Evolutionary conservation across 108 stramenopile genomes (phyloP).

Genomic region (Cylindrotheca closterium): DNA sequence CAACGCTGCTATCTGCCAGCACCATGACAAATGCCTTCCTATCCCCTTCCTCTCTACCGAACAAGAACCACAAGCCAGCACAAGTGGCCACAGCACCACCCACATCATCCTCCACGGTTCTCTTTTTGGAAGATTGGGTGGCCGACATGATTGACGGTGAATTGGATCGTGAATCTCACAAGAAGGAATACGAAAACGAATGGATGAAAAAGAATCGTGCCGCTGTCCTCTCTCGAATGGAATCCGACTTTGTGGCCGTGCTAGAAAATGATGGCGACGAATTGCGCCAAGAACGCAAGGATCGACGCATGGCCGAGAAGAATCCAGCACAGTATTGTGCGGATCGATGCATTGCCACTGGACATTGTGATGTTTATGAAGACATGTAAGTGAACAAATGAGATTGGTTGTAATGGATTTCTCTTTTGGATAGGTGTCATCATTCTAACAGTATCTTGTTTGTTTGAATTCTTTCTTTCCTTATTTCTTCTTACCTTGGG

Average conservation of each 20-base stretch:
- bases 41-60: too few relatives aligned
- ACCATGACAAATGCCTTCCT: too few relatives aligned
- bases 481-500: constrained; percentile 4
- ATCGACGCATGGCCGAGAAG: constrained; percentile 57
- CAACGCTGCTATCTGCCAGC: too few relatives aligned
- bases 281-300: constrained; percentile 40
- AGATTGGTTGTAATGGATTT: background rate
- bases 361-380: constrained; percentile 79
- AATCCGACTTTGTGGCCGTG: constrained; percentile 7
- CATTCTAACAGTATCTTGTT: background rate
- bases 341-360: constrained; percentile 80
- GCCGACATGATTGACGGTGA: constrained; percentile 54
- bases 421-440: background rate
- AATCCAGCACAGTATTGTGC: constrained; percentile 73
- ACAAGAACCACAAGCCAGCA: too few relatives aligned
- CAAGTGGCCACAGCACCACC: too few relatives aligned
- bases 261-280: constrained; percentile 6
- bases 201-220: constrained; percentile 56
- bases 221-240: constrained; percentile 23
- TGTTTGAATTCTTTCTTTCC: constrained; percentile 1
- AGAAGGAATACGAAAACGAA: constrained; percentile 39
- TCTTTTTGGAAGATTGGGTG: constrained; percentile 38
- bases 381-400: constrained; percentile 29
- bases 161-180: constrained; percentile 44
- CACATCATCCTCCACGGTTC: constrained; percentile 7